Evolutionary conservation across 73 alveolate genomes (phyloP).

Genomic region (Paramecium primaurelia): DNA sequence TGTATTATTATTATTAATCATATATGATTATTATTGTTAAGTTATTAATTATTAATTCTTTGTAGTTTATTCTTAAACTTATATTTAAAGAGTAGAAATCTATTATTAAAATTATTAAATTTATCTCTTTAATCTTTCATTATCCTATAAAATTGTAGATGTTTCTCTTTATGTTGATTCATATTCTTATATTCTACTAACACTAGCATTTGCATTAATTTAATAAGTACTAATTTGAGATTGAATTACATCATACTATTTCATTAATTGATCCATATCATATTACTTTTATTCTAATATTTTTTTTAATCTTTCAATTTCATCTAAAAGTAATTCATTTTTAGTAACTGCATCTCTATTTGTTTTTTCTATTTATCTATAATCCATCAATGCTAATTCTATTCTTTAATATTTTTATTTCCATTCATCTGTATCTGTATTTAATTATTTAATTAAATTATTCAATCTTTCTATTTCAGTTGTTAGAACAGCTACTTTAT

Average conservation of each 20-base stretch:
- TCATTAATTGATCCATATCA: background rate
- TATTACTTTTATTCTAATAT: constrained; percentile 1
- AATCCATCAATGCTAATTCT: constrained; percentile 22
- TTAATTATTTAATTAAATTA: background rate
- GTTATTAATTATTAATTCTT: background rate
- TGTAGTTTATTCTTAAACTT: background rate
- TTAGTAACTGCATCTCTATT: constrained; percentile 20
- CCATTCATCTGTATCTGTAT: constrained; percentile 9
- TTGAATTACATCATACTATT: background rate
- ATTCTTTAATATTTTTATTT: background rate
- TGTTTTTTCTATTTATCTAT: constrained; percentile 39
- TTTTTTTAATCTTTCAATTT: constrained; percentile 27
- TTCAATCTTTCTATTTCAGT: constrained; percentile 33
- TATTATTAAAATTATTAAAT: background rate
- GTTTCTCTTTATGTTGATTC: background rate
- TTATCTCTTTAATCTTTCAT: constrained; percentile 10
- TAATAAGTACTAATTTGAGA: background rate
- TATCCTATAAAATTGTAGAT: background rate
- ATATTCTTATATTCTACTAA: background rate
- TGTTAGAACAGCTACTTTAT: constrained; percentile 1
- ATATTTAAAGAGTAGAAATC: background rate
- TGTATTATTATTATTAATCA: background rate
- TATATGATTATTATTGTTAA: background rate
- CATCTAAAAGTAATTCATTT: background rate
- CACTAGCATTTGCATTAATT: background rate